A percentile compares a stretch with the other conserved stretches of the same genome.
phyloP scores from a whole-genome alignment of 495 filamentous ascomycete species.

The Penicillium dipodomyicola region DNA sequence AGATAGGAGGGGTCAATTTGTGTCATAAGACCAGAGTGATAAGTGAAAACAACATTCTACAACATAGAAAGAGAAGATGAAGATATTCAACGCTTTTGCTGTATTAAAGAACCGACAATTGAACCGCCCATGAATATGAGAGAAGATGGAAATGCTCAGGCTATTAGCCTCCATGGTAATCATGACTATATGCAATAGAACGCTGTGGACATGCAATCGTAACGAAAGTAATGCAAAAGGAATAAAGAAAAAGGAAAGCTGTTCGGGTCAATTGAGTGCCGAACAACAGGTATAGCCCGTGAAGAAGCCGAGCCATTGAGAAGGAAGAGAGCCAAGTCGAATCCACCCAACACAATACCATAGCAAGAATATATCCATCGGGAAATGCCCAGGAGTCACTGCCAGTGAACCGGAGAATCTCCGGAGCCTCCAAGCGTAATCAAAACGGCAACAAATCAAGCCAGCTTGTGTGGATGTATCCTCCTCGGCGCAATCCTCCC shows the following conservation, averaged over 20 bases:
- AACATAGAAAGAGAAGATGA: background rate
- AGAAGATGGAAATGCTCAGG: constrained; percentile 8
- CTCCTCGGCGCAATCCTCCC: background rate
- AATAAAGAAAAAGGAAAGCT: constrained; percentile 6
- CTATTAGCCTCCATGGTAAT: background rate
- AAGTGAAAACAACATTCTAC: background rate
- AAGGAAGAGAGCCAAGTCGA: background rate
- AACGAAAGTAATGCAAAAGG: constrained; percentile 1
- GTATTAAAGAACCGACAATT: constrained; percentile 7
- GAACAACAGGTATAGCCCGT: background rate
- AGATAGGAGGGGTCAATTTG: constrained; percentile 3
- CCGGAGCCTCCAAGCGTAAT: background rate
- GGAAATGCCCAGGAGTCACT: background rate
- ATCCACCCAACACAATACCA: background rate
- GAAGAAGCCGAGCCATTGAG: background rate
- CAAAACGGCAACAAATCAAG: background rate
- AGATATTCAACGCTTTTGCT: constrained; percentile 4
- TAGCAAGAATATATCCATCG: background rate
- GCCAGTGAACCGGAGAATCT: constrained; percentile 1
- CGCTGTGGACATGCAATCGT: constrained; percentile 19
- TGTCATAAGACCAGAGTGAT: too few relatives aligned
- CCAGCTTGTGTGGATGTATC: background rate
- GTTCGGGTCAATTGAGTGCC: background rate
- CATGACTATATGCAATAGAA: constrained; percentile 21
- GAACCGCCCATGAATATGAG: constrained; percentile 10